A percentile compares a stretch with the other conserved stretches of the same genome.
phyloP scores from a whole-genome alignment of 352 stramenopile genomes.

The Phytophthora citrophthora region DNA sequence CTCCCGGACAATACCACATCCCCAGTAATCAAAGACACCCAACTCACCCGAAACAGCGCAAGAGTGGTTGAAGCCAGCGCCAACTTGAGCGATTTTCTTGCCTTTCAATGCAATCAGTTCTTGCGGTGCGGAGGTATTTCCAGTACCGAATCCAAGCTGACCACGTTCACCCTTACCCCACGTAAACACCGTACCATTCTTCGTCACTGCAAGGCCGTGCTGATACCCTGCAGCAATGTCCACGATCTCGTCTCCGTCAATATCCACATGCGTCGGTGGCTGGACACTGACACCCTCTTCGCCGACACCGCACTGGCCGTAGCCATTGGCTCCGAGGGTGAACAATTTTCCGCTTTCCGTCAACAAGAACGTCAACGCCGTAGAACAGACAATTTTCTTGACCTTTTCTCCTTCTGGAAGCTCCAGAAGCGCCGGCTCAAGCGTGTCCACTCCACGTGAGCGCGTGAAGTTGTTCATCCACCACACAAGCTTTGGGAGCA shows the following conservation, averaged over 20 bases:
- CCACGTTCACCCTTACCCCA: conserved; percentile 88
- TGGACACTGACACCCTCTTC: conserved; percentile 69
- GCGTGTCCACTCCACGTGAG: conserved; percentile 63
- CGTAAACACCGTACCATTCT: conserved; percentile 72
- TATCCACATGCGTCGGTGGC: conserved; percentile 55
- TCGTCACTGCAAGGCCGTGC: conserved; percentile 76
- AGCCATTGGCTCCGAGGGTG: conserved; percentile 77
- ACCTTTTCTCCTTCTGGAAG: conserved; percentile 66
- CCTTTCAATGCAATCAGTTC: conserved; percentile 82
- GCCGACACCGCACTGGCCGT: conserved; percentile 80
- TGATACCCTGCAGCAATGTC: conserved; percentile 82
- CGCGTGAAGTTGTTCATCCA: conserved; percentile 82
- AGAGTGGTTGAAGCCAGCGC: conserved; percentile 87
- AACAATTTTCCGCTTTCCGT: conserved; percentile 85
- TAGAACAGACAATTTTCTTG: conserved; percentile 84
- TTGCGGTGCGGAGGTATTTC: conserved; percentile 74
- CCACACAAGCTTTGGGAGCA: conserved; percentile 70
- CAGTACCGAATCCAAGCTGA: conserved; percentile 80
- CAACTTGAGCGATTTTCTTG: conserved; percentile 65
- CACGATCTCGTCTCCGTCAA: conserved; percentile 72
- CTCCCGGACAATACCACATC: neutral
- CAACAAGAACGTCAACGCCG: conserved; percentile 78
- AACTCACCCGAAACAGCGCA: conserved; percentile 55
- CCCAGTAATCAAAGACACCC: neutral
- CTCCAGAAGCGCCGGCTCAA: conserved; percentile 60